Base-by-base conservation (phyloP, 208 protist species). In the Naegleria lovaniensis region DNA sequence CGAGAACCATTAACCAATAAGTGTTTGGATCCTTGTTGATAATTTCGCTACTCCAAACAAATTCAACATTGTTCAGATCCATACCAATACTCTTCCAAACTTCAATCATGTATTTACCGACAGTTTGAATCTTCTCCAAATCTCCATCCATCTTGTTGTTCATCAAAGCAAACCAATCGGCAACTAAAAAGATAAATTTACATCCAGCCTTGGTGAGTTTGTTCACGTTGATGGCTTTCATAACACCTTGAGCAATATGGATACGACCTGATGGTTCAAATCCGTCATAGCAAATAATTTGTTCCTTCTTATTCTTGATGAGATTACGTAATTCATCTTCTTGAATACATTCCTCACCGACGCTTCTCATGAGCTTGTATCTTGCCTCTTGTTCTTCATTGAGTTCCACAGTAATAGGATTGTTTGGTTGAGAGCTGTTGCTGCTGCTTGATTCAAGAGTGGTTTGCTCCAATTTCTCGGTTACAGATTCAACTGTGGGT, bases 151-250 rank as follows among this genome's bases (percentile, higher is more conserved):
- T 99, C 94, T 99, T 99, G 93, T 99, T 97, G 93, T 99, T 99
- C 96, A 99, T 98, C 19, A 99, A 94, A 15, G 99, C 99, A 93
- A 99, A 99, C 98, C 98, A 99, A 94, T 99, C 99, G n/a, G 99
- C 99, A 33, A 99, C 98, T 96, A 98, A 99, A 92, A 99, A 99
- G 11, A 99, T 95, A 93, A 99, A 99, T 19, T 95, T 96, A 91
- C 98, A 97, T 51, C 99, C 99, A 22, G 94, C 93, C 16, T 94
- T 91, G 0, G 98, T 99, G 91, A 98, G 97, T 92, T 99, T 99
- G 94, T 99, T 99, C 0, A 99, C 98, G 93, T 99, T 99, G 79
- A 99, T 97, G 1, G 98, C 96, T 94, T 99, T 99, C 91, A 99
- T 96, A 83, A 99, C 95, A 90, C 98, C 99, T 95, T 99, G 99